Conservation (phyloP, 2,329 filamentous ascomycete genomes). For the Pestalotiopsis fici region DNA sequence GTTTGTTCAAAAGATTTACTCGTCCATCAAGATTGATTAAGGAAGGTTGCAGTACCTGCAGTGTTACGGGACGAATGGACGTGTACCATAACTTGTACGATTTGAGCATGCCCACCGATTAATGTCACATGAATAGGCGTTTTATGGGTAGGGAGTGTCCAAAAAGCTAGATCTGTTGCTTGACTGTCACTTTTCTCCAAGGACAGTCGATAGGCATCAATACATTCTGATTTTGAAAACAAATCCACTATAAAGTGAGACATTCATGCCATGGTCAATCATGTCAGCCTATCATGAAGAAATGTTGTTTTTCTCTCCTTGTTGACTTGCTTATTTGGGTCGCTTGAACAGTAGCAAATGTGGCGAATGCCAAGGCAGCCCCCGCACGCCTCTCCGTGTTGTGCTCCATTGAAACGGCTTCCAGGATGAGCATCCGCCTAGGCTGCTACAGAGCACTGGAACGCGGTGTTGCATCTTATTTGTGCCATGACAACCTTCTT, state of each 20-base stretch:
- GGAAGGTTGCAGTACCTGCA: not conserved
- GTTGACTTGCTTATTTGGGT: not conserved
- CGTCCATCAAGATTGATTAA: conserved; percentile 97
- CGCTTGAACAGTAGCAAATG: not conserved
- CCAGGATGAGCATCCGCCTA: not conserved
- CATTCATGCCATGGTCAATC: not conserved
- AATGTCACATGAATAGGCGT: not conserved
- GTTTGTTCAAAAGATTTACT: conserved; percentile 92
- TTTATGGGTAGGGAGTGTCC: not conserved
- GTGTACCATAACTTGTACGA: not conserved
- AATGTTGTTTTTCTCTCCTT: not conserved
- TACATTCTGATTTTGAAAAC: too few species aligned
- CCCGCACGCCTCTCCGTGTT: not conserved
- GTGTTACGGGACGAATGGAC: not conserved
- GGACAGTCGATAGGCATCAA: too few species aligned
- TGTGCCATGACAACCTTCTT: not conserved
- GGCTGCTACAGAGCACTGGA: not conserved
- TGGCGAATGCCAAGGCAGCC: not conserved
- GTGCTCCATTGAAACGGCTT: not conserved
- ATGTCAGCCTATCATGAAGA: not conserved
- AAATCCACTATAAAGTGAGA: too few species aligned
- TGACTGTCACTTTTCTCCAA: not conserved
- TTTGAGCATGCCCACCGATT: not conserved
- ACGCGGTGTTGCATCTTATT: not conserved
- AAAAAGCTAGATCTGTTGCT: too few species aligned